Evolutionary conservation across 208 protist genomes (phyloP).

Genomic region (Vickermania spadyakhi): DNA sequence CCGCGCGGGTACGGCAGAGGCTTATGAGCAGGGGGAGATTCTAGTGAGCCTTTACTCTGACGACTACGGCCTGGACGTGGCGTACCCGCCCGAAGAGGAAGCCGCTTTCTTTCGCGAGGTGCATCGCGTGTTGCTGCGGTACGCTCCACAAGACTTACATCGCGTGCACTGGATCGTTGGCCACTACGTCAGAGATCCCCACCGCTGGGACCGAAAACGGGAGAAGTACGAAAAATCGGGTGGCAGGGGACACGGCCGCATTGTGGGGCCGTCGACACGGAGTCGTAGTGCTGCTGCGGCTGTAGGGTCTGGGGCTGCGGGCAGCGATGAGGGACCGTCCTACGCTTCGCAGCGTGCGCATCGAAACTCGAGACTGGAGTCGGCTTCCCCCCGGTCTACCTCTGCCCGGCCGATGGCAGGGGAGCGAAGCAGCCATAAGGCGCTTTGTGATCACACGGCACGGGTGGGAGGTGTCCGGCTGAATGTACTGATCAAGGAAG

Average conservation of each 20-base stretch:
- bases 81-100: conserved; percentile 29
- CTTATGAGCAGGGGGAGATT: conserved; percentile 60
- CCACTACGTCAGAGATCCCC: conserved; percentile 13
- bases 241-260: background rate
- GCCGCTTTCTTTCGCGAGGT: conserved; percentile 39
- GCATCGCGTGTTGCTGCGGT: conserved; percentile 32
- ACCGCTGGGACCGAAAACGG: background rate
- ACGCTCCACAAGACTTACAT: conserved; percentile 67
- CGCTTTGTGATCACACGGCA: background rate
- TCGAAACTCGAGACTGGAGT: background rate
- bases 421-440: too few species aligned
- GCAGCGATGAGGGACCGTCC: too few species aligned
- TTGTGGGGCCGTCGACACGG: background rate
- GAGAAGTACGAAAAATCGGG: background rate
- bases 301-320: too few species aligned
- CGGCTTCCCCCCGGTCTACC: background rate
- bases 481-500: conserved; percentile 32
- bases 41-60: conserved; percentile 66
- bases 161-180: conserved; percentile 72
- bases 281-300: background rate
- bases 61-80: conserved; percentile 34
- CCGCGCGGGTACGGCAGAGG: conserved; percentile 44
- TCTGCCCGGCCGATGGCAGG: too few species aligned
- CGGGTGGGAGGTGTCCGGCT: conserved; percentile 18
- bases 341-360: background rate